phyloP scores from a whole-genome alignment of 2,329 filamentous ascomycete species.

The Mycocentrospora acerina region DNA sequence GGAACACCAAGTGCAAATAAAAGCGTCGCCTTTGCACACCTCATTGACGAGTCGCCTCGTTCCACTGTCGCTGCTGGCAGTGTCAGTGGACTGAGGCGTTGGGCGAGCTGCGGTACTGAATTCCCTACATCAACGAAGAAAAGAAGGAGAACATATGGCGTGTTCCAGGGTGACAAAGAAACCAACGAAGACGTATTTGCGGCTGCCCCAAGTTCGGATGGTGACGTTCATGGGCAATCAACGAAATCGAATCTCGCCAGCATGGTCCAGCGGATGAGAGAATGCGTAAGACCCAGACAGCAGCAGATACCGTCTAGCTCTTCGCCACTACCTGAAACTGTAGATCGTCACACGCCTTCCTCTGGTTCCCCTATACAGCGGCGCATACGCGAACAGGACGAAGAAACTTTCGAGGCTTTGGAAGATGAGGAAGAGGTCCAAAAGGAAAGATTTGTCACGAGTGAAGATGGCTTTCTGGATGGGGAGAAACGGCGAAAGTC shows the following conservation, averaged over 20 bases:
- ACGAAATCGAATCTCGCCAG: conserved; percentile 31
- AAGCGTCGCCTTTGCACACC: conserved; percentile 45
- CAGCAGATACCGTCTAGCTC: conserved; percentile 46
- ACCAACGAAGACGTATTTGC: conserved; percentile 29
- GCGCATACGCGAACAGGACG: conserved; percentile 18
- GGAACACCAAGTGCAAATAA: conserved; percentile 40
- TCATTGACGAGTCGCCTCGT: conserved; percentile 51
- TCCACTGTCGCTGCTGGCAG: conserved; percentile 48
- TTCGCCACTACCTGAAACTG: conserved; percentile 46
- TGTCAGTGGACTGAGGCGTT: conserved; percentile 49
- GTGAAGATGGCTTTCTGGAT: conserved; percentile 1
- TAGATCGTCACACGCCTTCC: conserved; percentile 16
- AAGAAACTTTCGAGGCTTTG: conserved; percentile 9
- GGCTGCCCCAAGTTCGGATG: conserved; percentile 35
- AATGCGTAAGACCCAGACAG: conserved; percentile 41
- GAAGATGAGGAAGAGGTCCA: conserved; percentile 7
- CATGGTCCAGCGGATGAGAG: conserved; percentile 48
- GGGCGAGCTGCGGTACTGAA: conserved; percentile 54
- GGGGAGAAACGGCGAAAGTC: conserved; percentile 8
- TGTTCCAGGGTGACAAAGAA: conserved; percentile 33
- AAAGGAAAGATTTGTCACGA: conserved; percentile 1
- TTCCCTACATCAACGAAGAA: conserved; percentile 49
- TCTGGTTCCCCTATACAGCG: conserved; percentile 35
- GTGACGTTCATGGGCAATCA: conserved; percentile 25
- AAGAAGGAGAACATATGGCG: conserved; percentile 40